Evolutionary conservation across 108 stramenopile genomes (phyloP).

Genomic region (Cyclostephanos invisitatus): DNA sequence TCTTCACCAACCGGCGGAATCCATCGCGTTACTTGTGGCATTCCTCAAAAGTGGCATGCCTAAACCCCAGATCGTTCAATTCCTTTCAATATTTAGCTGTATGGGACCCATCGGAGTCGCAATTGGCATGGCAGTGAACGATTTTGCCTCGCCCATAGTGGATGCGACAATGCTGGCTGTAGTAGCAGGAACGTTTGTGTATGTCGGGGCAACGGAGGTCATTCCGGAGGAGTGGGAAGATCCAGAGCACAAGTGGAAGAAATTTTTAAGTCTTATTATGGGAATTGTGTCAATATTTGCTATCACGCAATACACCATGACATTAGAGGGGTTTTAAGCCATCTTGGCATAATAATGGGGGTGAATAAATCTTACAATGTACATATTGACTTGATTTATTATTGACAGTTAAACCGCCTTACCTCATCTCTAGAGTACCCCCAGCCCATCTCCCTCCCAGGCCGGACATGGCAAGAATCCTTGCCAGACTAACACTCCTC

Average conservation of each 20-base stretch:
- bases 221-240: constrained; percentile 97
- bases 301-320: constrained; percentile 87
- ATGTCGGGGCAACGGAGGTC: constrained; percentile 97
- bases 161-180: constrained; percentile 94
- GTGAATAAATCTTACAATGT: background rate
- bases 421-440: too few species aligned
- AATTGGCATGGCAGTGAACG: constrained; percentile 87
- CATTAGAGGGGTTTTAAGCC: constrained; percentile 49
- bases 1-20: constrained; percentile 96
- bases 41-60: constrained; percentile 96
- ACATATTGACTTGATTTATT: background rate
- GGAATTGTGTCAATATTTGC: constrained; percentile 81
- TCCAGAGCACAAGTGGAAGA: constrained; percentile 92
- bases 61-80: constrained; percentile 75
- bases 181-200: constrained; percentile 98
- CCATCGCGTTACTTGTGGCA: constrained; percentile 94
- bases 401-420: too few species aligned
- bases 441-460: too few species aligned
- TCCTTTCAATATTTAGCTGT: constrained; percentile 82
- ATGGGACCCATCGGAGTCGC: constrained; percentile 88
- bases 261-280: constrained; percentile 80
- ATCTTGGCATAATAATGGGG: constrained; percentile 1
- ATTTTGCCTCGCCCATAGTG: constrained; percentile 86
- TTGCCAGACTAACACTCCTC: too few species aligned
- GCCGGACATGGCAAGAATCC: too few species aligned